Conservation (phyloP, 345 rosid species). For the Microcos paniculata region DNA sequence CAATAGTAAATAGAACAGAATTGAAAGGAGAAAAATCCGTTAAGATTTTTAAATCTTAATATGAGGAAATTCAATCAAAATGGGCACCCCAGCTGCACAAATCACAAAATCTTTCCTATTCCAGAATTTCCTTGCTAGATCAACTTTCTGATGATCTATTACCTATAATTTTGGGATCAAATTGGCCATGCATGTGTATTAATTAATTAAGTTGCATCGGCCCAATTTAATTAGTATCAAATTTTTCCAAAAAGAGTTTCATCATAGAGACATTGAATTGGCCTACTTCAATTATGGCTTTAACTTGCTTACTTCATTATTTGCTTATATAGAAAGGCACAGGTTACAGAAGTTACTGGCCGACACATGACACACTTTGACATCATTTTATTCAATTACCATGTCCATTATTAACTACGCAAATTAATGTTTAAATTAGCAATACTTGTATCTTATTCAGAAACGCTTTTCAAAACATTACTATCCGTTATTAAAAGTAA, state of each 20-base stretch:
- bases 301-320: not conserved
- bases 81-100: not conserved
- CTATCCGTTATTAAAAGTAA: no score
- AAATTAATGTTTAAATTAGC: not conserved
- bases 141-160: no score
- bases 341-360: not conserved
- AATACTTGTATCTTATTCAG: no score
- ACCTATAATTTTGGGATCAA: no score
- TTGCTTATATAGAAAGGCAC: not conserved
- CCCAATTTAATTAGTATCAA: not conserved
- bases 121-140: no score
- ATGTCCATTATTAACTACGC: not conserved
- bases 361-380: not conserved
- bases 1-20: no score
- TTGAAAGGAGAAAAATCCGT: no score
- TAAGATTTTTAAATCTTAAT: no score
- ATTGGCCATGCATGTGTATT: no score
- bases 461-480: not conserved
- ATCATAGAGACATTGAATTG: not conserved
- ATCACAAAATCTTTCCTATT: no score
- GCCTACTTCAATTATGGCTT: not conserved
- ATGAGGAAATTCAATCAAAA: not conserved
- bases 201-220: not conserved
- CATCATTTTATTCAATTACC: not conserved
- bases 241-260: not conserved